These are phyloP conservation scores for Aspergillus aculeatinus DNA, from an alignment of 2,329 filamentous ascomycete species.

Conservation along the genomic window DNA sequence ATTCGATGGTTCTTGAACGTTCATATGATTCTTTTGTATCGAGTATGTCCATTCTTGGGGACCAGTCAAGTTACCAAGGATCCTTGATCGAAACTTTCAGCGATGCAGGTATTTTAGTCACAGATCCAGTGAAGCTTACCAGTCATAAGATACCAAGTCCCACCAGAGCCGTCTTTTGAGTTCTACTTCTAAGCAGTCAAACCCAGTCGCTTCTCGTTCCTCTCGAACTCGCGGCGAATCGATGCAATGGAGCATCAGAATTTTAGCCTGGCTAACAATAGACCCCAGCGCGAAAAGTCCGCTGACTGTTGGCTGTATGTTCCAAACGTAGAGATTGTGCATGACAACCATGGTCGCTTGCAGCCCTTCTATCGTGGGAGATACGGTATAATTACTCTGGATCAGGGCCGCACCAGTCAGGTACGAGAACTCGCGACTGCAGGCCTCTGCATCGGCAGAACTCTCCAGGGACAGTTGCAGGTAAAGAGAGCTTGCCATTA, in stretches of 20 bases:
- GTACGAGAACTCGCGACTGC: constrained; percentile 29
- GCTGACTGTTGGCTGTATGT: constrained; percentile 23
- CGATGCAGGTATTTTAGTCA: neutral
- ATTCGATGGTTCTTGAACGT: constrained; percentile 43
- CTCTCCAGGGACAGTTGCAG: constrained; percentile 24
- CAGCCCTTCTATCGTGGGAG: constrained; percentile 34
- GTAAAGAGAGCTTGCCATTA: constrained; percentile 33
- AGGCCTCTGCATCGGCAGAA: constrained; percentile 19
- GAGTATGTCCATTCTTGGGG: constrained; percentile 47
- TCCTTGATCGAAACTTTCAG: constrained; percentile 25
- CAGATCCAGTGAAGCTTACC: constrained; percentile 26
- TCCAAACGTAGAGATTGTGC: constrained; percentile 30
- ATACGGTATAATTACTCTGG: constrained; percentile 30
- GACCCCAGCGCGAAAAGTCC: constrained; percentile 26
- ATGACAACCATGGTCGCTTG: constrained; percentile 34
- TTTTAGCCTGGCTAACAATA: constrained; percentile 33
- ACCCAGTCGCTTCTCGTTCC: constrained; percentile 15
- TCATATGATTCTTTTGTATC: constrained; percentile 44
- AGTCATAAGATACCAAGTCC: constrained; percentile 46
- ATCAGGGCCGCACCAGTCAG: constrained; percentile 33
- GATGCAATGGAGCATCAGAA: constrained; percentile 37
- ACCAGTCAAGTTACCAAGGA: constrained; percentile 43
- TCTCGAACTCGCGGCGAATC: constrained; percentile 27
- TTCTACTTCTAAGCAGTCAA: constrained; percentile 33
- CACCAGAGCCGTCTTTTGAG: constrained; percentile 46